Base-by-base conservation (phyloP, 805 yeast genomes). In the Saturnispora hagleri region DNA sequence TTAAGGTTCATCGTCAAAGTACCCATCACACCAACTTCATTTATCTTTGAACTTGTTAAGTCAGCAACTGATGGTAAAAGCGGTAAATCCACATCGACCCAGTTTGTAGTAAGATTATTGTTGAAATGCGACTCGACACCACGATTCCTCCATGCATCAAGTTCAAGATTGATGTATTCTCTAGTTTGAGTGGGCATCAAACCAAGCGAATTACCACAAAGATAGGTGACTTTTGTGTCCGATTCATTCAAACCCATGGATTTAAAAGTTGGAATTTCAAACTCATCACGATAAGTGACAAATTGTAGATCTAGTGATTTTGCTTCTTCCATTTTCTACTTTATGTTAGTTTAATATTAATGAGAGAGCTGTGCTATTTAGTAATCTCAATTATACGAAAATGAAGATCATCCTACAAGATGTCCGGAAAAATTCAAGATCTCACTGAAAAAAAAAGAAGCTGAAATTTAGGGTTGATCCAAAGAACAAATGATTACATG, bases 131-230 rank as follows among this genome's bases (percentile, higher is more conserved):
- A 79, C 55, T 86, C 89, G 7, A 90, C 98, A 2, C 82, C 98
- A 34, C 89, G 70, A 27, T 65, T 72, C 31, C 79, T 73, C 98
- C 98, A 90, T 0, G 93, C 95, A 57, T 81, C 77, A 47, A 90
- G 69, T 65, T 90, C 97, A 41, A 71, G 74, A 47, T 68, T 67
- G 15, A 90, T 70, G 15, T 86, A 85, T 6, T 57, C 56, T 34
- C 77, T 70, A 0, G 90, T 82, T 7, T 71, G 62, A 48, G 67
- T 71, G 0, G 98, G 97, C 90, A 89, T 86, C 53, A 90, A 69
- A 0, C 98, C 98, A 6, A 90, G 77, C n/a, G 96, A 88, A 70
- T 90, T 91, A 2, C 98, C 98, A 68, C 96, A 89, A 46, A 90
- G 71, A 63, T 90, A 91, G 22, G 76, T 71, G 12, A 77, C 70